Evolutionary conservation across 495 filamentous ascomycete genomes (phyloP), one percentile per base, ranked within the genome.

Genomic region (Penicillium angulare): DNA sequence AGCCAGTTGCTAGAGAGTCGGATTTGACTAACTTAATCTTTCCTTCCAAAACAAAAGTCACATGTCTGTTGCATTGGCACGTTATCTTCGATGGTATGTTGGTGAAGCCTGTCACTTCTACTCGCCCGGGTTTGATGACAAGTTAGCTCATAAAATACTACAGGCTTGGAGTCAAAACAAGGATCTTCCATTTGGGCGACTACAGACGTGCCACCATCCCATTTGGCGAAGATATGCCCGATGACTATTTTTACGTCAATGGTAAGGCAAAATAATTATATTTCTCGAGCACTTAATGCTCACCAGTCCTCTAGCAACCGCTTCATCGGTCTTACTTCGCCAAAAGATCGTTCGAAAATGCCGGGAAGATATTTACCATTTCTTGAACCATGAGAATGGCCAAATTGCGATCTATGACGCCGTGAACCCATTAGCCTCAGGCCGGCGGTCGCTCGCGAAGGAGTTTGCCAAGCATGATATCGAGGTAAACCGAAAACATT

Each of bases 331-430:
- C 12, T 81, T 96, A 55, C 77, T 97, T 15, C 85, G 95, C 38
- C 90, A 97, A 67, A 96, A 95, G 74, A 97, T 99, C 42, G 80
- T 97, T 7, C 95, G 96, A 73, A 93, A 93, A 67, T 99, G 95
- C 59, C 84, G 92, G 42, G 92, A 97, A 66, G 95, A 99, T 60
- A 95, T 99, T 27, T 96, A 96, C 50, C 85, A 87, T 48, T 99
- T 96, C 73, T 75, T 99, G 31, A 91, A 96, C 54, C 85, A 96
- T 55, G 95, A 97, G 60, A 97, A 97, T 60, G 95, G 95, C 10
- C 95, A 99, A 60, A 90, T 99, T 43, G 95, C 95, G 33, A 97
- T 99, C 43, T 99, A 97, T 60, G 95, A 99, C 74, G 93, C 95
- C 21, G 95, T 99, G n/a, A 97, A 97, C 61, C 90, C 92, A 9